Conservation (phyloP, 1,284 basidiomycete genomes). For the Irpex sp. region DNA sequence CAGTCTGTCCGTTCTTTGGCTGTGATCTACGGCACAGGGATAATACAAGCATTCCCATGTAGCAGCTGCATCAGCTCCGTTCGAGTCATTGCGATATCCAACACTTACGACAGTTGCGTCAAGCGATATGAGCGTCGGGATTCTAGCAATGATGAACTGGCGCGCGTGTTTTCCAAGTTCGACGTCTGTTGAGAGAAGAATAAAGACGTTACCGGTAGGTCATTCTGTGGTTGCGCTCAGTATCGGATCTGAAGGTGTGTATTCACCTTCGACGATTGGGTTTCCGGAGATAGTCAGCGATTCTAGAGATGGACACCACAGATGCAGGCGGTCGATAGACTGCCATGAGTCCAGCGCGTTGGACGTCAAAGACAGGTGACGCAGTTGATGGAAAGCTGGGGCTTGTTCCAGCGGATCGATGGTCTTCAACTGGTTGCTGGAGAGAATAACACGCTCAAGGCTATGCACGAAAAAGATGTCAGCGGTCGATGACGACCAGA, state of each 20-base stretch:
- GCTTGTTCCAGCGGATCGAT: slow-evolving; percentile 25
- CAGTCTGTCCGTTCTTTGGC: slow-evolving; percentile 77
- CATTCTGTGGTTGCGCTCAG: neutral
- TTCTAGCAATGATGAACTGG: slow-evolving; percentile 68
- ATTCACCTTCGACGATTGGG: slow-evolving; percentile 52
- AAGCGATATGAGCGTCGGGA: slow-evolving; percentile 59
- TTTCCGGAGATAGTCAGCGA: slow-evolving; percentile 59
- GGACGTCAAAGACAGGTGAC: slow-evolving; percentile 60
- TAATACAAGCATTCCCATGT: neutral
- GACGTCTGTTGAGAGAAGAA: slow-evolving; percentile 28
- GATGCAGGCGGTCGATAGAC: slow-evolving; percentile 65
- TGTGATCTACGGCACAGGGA: slow-evolving; percentile 47
- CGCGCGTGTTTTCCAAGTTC: slow-evolving; percentile 46
- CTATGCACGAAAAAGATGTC: slow-evolving; percentile 28
- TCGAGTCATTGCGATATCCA: slow-evolving; percentile 1
- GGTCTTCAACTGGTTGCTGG: slow-evolving; percentile 58
- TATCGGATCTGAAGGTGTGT: neutral
- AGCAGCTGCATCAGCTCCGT: neutral
- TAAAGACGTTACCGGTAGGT: neutral
- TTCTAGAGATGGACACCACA: slow-evolving; percentile 62
- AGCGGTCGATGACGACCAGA: slow-evolving; percentile 8
- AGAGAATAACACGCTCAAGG: slow-evolving; percentile 65
- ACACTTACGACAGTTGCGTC: slow-evolving; percentile 64
- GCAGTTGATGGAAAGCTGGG: slow-evolving; percentile 26
- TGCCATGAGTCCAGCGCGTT: slow-evolving; percentile 65